Base-by-base conservation (phyloP, 306 rosid species). In the Abrus pulchellus region DNA sequence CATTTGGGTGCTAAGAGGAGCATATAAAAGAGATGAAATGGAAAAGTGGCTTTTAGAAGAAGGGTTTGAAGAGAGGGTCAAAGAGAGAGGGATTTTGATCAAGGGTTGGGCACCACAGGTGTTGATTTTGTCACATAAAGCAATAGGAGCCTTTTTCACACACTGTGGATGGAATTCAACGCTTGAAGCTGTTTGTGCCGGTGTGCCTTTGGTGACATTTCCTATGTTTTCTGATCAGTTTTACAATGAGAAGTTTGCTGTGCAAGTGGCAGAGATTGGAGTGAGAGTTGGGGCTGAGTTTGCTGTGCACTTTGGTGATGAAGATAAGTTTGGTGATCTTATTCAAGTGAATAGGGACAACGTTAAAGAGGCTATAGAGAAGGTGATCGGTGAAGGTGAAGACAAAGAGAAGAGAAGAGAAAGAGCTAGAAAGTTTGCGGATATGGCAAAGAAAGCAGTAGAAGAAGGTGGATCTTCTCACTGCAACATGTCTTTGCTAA, bases 91-190 rank as follows among this genome's bases (percentile, higher is more conserved):
- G 5, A 11, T 88, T 6, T 3, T 92, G 71, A 78, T 90, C 1
- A 3, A 77, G 7, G 94, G 90, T 5, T 90, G 94, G 97, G 91
- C 85, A 6, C 91, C 91, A 4, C 97, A 88, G 27, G 40, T 87
- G 5, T 43, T 82, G 38, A 87, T 90, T 8, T 30, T 92, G 12
- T 87, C 91, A 44, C 94, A 92, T 49, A 61, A 10, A 0, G 79
- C 90, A 6, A 40, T 83, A 20, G 92, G 94, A 5, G 90, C 76
- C 0, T 89, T 91, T 30, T 40, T 91, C 41, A 89, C 91, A 7
- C 94, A 91, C 27, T 87, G 91, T 43, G 94, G 91, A 0, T 91
- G 94, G 92, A 91, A 89, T 41, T 91, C 92, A 0, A 89, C 85
- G 9, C 29, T 84, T 0, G 93, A 89, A 78, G 93, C 69, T 3